Percentiles rank a stretch among this genome's conserved stretches.
phyloP scores from a whole-genome alignment of 108 stramenopile species.

The Licmophora abbreviata region DNA sequence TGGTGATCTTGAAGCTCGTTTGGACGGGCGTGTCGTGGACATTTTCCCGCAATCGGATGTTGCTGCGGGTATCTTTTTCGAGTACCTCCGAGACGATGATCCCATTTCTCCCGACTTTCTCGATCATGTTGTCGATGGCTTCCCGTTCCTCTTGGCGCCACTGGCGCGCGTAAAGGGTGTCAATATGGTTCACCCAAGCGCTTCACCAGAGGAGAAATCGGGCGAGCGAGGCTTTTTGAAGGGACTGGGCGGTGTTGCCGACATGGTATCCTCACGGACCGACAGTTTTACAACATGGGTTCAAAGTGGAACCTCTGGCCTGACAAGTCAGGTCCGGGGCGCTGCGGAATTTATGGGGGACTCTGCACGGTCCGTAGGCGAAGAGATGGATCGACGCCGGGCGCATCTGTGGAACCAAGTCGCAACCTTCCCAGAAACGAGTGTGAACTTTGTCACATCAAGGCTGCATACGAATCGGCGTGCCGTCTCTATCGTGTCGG shows the following conservation, averaged over 20 bases:
- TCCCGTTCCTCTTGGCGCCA: slow-evolving; percentile 75
- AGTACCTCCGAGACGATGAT: slow-evolving; percentile 67
- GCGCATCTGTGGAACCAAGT: slow-evolving; percentile 22
- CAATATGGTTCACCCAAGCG: slow-evolving; percentile 16
- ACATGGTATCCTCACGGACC: slow-evolving; percentile 16
- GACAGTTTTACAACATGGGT: slow-evolving; percentile 14
- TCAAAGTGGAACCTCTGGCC: slow-evolving; percentile 12
- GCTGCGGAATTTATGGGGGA: slow-evolving; percentile 16
- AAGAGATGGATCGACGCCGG: slow-evolving; percentile 30
- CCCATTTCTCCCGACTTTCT: slow-evolving; percentile 73
- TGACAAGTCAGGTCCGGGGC: neutral
- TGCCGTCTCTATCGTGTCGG: slow-evolving; percentile 8
- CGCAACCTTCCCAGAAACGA: neutral
- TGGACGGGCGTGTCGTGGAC: slow-evolving; percentile 78
- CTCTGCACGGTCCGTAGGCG: slow-evolving; percentile 22
- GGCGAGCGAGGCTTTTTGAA: slow-evolving; percentile 15
- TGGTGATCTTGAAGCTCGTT: slow-evolving; percentile 67
- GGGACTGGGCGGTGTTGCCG: slow-evolving; percentile 21
- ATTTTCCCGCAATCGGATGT: slow-evolving; percentile 67
- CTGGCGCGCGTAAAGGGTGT: slow-evolving; percentile 66
- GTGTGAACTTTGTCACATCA: slow-evolving; percentile 1
- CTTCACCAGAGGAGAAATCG: slow-evolving; percentile 18
- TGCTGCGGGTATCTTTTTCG: slow-evolving; percentile 76
- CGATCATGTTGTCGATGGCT: slow-evolving; percentile 70
- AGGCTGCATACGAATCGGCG: slow-evolving; percentile 8